Base-by-base conservation (phyloP, 2,329 filamentous ascomycete genomes). In the Hypoxylon sp. region DNA sequence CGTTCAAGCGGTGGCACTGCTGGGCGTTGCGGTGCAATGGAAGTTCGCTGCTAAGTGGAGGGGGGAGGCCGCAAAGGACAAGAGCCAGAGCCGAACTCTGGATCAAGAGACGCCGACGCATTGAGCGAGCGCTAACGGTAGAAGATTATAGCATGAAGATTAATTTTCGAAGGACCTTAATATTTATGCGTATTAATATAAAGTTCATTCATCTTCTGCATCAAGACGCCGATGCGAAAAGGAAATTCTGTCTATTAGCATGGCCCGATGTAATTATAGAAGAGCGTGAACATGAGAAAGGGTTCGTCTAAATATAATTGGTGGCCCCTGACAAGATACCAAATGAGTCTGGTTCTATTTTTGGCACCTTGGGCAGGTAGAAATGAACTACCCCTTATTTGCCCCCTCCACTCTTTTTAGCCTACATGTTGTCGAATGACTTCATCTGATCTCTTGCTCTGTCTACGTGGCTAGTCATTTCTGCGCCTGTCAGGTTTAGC, bases 1-100 rank as follows among this genome's bases (percentile, higher is more conserved):
- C 24, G 76, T 78, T 0, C 82, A 86, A 65, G 70, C 79, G 44
- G 68, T 83, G 18, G 80, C 83, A 1, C 57, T 86, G n/a, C 57
- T 80, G 4, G 80, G 81, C 11, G 78, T 80, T 5, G 76, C 76
- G 1, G 73, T 83, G 12, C 83, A 84, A 70, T 82, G 79, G 71
- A 80, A 71, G 40, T 81, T 74, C 71, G 80, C 74, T 4, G 72
- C 63, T 1, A 55, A 46, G 4, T 82, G 81, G 81, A 78, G 81
- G 52, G 63, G 61, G 28, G 70, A 75, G 51, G 61, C 48, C 3
- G 50, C 40, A 30, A 44, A 22, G 38, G 12, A 55, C 28, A 51
- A 53, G 38, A 46, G 30, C 9, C 20, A 56, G 14, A 33, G 3
- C 3, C 61, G 38, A 46, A 7, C 5, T 14, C n/a, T 20, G 11